These are phyloP conservation scores for Pyrenopolyporus hunteri DNA, from an alignment of 495 filamentous ascomycete species.

Conservation along the genomic window DNA sequence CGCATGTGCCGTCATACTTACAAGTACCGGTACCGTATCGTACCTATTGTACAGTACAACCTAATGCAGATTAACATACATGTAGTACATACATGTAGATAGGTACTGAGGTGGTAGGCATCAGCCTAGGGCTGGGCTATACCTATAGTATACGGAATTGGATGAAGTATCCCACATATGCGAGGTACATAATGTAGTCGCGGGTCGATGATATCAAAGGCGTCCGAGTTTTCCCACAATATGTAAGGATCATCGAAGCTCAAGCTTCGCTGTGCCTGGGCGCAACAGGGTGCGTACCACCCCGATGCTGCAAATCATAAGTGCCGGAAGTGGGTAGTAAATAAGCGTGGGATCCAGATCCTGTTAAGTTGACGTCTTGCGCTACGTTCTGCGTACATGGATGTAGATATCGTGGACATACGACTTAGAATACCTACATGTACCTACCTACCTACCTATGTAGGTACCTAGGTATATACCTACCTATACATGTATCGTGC, in stretches of 20 bases:
- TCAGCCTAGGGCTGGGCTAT: constrained; percentile 24
- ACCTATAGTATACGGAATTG: no score
- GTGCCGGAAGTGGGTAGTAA: background rate
- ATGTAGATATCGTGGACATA: no score
- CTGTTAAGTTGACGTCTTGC: background rate
- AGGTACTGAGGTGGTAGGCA: no score
- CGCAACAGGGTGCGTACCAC: constrained; percentile 23
- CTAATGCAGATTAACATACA: no score
- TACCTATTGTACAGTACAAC: no score
- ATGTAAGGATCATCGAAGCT: constrained; percentile 32
- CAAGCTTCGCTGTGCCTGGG: constrained; percentile 28
- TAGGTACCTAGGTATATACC: no score
- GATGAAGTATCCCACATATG: no score
- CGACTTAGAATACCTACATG: no score
- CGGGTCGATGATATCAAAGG: constrained; percentile 37
- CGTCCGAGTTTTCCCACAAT: constrained; percentile 22
- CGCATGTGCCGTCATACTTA: constrained; percentile 28
- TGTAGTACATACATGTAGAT: no score
- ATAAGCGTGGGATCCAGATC: constrained; percentile 16
- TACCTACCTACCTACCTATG: background rate
- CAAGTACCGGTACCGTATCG: constrained; percentile 12
- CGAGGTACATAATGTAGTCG: constrained; percentile 2
- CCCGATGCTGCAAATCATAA: constrained; percentile 32
- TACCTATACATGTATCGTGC: background rate
- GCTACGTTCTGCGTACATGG: no score